Evolutionary conservation across 306 rosid species (phyloP).

Genomic region (Gleditsia sinensis): DNA sequence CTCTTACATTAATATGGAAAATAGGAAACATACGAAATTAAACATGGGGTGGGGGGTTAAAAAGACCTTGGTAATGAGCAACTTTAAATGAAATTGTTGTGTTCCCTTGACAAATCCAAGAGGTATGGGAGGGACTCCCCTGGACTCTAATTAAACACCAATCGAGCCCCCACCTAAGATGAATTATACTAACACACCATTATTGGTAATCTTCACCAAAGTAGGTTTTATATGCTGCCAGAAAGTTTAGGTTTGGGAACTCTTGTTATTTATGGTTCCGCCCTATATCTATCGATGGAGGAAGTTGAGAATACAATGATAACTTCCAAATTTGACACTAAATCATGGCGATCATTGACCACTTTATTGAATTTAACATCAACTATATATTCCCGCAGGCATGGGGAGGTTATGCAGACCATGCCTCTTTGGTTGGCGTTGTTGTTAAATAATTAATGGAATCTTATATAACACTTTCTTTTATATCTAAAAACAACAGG

Average conservation of each 20-base stretch:
- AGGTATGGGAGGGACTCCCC: conserved; percentile 31
- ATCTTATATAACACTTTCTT: no score
- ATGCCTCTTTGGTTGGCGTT: conserved; percentile 16
- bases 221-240: conserved; percentile 26
- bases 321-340: conserved; percentile 10
- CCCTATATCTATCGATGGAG: conserved; percentile 14
- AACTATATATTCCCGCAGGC: neutral
- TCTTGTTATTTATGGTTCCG: conserved; percentile 18
- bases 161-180: conserved; percentile 14
- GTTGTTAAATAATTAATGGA: neutral
- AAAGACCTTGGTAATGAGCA: neutral
- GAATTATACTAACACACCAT: conserved; percentile 30
- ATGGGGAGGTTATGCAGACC: conserved; percentile 17
- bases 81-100: conserved; percentile 12
- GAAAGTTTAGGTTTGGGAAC: conserved; percentile 34
- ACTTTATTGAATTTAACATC: conserved; percentile 29
- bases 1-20: neutral
- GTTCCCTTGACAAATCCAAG: neutral
- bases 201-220: no score
- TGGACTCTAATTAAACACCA: conserved; percentile 20
- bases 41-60: conserved; percentile 26
- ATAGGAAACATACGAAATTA: no score
- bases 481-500: neutral
- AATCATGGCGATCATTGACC: conserved; percentile 25
- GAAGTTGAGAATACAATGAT: conserved; percentile 36